phyloP scores from a whole-genome alignment of 2,329 filamentous ascomycete genomes.

The Nemania serpens region DNA sequence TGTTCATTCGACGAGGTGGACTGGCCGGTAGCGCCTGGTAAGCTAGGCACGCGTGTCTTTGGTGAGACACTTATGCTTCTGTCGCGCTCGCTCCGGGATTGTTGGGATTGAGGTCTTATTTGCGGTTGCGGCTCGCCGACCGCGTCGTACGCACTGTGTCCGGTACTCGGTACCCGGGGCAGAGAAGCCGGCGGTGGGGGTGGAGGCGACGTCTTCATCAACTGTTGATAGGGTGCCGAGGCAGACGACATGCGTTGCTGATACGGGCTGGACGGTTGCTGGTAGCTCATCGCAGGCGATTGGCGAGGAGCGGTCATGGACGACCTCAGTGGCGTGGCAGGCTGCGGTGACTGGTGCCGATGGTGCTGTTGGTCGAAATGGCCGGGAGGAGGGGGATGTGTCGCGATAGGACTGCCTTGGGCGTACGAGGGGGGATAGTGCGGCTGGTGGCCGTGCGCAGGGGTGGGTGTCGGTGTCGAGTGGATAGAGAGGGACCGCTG shows the following conservation, averaged over 20 bases:
- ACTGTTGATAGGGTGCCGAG: conserved; percentile 37
- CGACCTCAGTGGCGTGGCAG: conserved; percentile 57
- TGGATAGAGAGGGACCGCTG: conserved; percentile 62
- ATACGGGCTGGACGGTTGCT: conserved; percentile 64
- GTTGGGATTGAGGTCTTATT: conserved; percentile 57
- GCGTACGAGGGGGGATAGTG: conserved; percentile 54
- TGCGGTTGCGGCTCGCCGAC: conserved; percentile 49
- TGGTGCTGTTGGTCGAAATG: conserved; percentile 42
- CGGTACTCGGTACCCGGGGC: conserved; percentile 48
- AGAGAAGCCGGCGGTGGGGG: conserved; percentile 42
- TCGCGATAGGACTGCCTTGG: conserved; percentile 58
- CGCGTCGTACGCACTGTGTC: conserved; percentile 52
- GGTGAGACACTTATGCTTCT: conserved; percentile 77
- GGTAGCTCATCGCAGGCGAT: conserved; percentile 48
- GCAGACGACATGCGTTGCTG: conserved; percentile 53
- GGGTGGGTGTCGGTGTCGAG: conserved; percentile 65
- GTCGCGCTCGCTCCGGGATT: conserved; percentile 66
- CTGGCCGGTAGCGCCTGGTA: conserved; percentile 42
- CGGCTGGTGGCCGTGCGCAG: conserved; percentile 61
- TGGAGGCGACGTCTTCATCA: conserved; percentile 43
- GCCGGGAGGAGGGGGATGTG: conserved; percentile 49
- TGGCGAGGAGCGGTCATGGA: conserved; percentile 53
- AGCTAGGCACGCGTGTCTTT: conserved; percentile 67
- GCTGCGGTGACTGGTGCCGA: conserved; percentile 58
- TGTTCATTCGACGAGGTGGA: conserved; percentile 38